Evolutionary conservation across 1,284 basidiomycete species (phyloP).

Genomic region (Ustilago crameri): DNA sequence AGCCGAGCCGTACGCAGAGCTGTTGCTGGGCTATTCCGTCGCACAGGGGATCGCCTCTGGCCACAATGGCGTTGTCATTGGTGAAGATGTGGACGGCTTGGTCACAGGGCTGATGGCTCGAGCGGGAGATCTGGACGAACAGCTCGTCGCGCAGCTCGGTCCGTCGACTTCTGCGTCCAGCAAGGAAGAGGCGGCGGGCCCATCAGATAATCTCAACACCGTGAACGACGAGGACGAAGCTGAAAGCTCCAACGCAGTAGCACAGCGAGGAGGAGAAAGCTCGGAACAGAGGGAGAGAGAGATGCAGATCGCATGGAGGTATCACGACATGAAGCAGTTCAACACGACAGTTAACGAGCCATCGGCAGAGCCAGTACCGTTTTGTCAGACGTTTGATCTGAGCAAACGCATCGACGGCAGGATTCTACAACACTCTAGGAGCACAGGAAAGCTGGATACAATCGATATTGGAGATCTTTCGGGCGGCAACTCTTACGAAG

Average conservation of each 20-base stretch:
- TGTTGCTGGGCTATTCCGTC: conserved; percentile 87
- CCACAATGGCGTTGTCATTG: conserved; percentile 77
- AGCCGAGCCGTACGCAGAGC: conserved; percentile 78
- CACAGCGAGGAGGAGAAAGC: neutral
- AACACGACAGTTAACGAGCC: conserved; percentile 78
- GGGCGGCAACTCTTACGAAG: conserved; percentile 16
- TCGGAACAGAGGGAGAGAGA: conserved; percentile 25
- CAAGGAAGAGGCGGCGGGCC: conserved; percentile 6
- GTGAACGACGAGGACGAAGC: conserved; percentile 34
- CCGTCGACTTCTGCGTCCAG: neutral
- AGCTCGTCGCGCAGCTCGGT: conserved; percentile 22
- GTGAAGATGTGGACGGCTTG: conserved; percentile 70
- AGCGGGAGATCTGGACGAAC: conserved; percentile 45
- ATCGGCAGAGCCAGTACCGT: conserved; percentile 68
- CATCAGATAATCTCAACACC: conserved; percentile 29
- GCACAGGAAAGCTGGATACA: conserved; percentile 18
- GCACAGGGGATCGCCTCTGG: conserved; percentile 82
- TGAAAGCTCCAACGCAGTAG: neutral
- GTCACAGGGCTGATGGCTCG: conserved; percentile 58
- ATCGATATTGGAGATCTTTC: conserved; percentile 24
- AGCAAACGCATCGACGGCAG: conserved; percentile 68
- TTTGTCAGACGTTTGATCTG: conserved; percentile 79
- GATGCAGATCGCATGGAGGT: conserved; percentile 81
- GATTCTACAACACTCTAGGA: conserved; percentile 42
- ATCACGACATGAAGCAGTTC: conserved; percentile 89